Evolutionary conservation across 306 rosid species (phyloP), one percentile per base, ranked within the genome.

Genomic region (Prunus kanzakura): DNA sequence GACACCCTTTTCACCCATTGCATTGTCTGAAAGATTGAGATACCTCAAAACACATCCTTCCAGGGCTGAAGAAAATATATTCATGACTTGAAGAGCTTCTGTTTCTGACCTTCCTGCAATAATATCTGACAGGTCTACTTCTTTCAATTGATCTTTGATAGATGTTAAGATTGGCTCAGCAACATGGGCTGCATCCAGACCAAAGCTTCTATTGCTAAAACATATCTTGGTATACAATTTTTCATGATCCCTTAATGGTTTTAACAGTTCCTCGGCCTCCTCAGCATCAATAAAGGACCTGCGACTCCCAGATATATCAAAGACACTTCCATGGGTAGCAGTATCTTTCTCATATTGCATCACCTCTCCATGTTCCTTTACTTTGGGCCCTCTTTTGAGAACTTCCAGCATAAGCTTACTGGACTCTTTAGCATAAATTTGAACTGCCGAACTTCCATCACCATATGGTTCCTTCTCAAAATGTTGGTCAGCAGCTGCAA

Each of bases 171-270:
- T 82, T 55, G 91, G 86, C 69, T 86, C 89, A 74, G 93, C 93
- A 78, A 93, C 82, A 74, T 35, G 82, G 67, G 98, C 93, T 67
- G 96, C 98, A 76, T 84, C 95, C 83, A 86, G 69, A 68, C 96
- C 96, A 88, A 93, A 91, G 82, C 98, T 93, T 83, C 90, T 89
- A 76, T 91, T 93, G 86, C 95, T 91, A 55, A 93, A 87, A 75
- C 91, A 85, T 71, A 93, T 86, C 88, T 85, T 93, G 15, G 89
- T 88, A 79, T 80, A 88, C 51, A 76, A 67, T 67, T 79, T 91
- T 30, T 78, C 84, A 5, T 84, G 90, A 69, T 83, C 90, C 65
- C 67, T 71, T 61, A 93, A 71, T 23, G 93, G 91, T 67, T 86
- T 69, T 70, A 91, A 75, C 73, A 91, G 86, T 82, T 90, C 89